Evolutionary conservation across 345 rosid genomes (phyloP).

Genomic region (Euphorbia pulcherrima): DNA sequence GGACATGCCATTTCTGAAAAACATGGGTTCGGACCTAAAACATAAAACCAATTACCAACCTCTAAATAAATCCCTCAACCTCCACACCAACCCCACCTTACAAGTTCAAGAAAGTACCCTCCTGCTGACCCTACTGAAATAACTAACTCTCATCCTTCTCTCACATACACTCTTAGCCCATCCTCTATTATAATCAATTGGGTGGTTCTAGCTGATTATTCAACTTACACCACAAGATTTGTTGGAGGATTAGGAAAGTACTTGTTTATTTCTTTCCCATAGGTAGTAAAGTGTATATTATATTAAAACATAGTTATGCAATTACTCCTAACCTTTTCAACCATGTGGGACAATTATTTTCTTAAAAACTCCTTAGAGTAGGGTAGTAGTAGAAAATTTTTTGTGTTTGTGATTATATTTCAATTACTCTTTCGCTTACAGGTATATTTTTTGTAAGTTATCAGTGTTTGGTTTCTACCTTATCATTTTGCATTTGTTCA

Average conservation of each 20-base stretch:
- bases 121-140: too few species aligned
- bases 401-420: not conserved
- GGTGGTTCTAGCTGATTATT: not conserved
- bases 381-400: not conserved
- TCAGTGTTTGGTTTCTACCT: not conserved
- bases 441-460: not conserved
- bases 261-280: not conserved
- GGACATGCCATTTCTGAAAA: too few species aligned
- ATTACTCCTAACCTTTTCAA: not conserved
- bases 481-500: conserved; percentile 12
- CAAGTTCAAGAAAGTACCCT: too few species aligned
- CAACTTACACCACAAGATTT: not conserved
- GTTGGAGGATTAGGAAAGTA: not conserved
- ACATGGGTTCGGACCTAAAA: too few species aligned
- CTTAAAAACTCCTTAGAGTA: not conserved
- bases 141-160: too few species aligned
- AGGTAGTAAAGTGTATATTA: not conserved
- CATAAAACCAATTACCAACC: too few species aligned
- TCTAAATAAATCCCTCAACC: too few species aligned
- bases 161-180: too few species aligned
- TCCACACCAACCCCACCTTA: too few species aligned
- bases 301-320: not conserved
- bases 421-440: not conserved
- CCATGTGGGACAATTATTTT: not conserved
- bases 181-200: too few species aligned